Base-by-base conservation (phyloP, 2,329 filamentous ascomycete genomes). In the Aureobasidium sp. region DNA sequence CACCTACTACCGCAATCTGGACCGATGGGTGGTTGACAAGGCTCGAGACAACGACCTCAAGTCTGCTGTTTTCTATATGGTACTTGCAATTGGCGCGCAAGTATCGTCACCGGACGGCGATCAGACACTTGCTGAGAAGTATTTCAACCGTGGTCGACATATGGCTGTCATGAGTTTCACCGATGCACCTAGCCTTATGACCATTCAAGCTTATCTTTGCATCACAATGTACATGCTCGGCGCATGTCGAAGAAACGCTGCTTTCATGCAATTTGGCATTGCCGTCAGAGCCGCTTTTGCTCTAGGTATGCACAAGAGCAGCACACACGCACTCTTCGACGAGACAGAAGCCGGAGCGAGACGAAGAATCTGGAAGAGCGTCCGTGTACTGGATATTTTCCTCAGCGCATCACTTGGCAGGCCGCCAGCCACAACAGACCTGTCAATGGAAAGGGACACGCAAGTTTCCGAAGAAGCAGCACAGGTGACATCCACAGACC, bases 161-260 rank as follows among this genome's bases (percentile, higher is more conserved):
- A 65, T 77, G 16, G 73, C 79, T 1, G 71, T 80, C 25, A 75
- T 73, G 3, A 74, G 78, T 29, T 76, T 82, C 55, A 76, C 76
- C 21, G 76, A 76, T 60, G 79, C 77, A 16, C 79, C 80, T 59
- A 80, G 77, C 59, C 73, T 81, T 2, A 71, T 76, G 52, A 81
- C 78, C 0, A 79, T 82, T 2, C 79, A 81, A 65, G 79, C 78
- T 1, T 81, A 81, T 65, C 72, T 78, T 6, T 66, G 81, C n/a
- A 75, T 82, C n/a, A 76, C 79, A 0, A 75, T 81, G 64, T 82
- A 78, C 65, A 79, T 82, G 78, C 71, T 82, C 2, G 72, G 79
- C 32, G 77, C 77, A 11, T 81, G 77, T 61, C 76, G 80, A 47
- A 77, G 79, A 10, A 82, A 82, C 62, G 79, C 78, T 1, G 79